Base-by-base conservation (phyloP, 441 rosid species). In the Croton setiger region DNA sequence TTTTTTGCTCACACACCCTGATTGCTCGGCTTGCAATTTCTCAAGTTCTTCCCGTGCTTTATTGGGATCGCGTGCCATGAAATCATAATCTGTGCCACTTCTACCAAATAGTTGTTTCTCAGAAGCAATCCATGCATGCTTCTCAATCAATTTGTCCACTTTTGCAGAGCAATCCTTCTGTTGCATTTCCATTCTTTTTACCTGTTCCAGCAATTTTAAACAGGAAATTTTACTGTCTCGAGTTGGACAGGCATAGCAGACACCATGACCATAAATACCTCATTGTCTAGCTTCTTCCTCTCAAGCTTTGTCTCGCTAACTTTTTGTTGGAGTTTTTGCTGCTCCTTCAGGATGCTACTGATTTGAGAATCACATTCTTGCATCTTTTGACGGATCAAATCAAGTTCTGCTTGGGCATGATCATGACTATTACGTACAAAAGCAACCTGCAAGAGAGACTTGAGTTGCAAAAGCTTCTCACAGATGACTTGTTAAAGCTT, bases 51-150 rank as follows among this genome's bases (percentile, higher is more conserved):
- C 94, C 66, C 85, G 87, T 57, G 97, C 99, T 82, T 77, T 85
- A 53, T 27, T 52, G 43, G 97, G 96, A 80, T 93, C 87, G 68
- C 85, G 72, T 27, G 96, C 84, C 74, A 65, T 79, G 76, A 96
- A 96, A 84, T 93, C 98, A 84, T 96, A 96, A 77, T 96, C 98
- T 14, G 97, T 91, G 65, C 98, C 98, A 66, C 82, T 84, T 86
- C 88, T 89, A 73, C 98, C 98, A 82, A 96, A 96, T 55, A 91
- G 87, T 67, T 87, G 99, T 73, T 84, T 89, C 83, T 96, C 98
- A 70, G 99, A 84, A 59, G 86, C 78, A 81, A 96, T 88, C 99
- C 99, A 96, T 61, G 96, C 84, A 78, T 93, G 91, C 89, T 93
- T 93, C 84, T 96, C 97, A 64, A 96, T 77, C 79, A 96, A 81